A percentile compares a stretch with the other conserved stretches of the same genome.
These are phyloP conservation scores for Stramenopiles sp. DNA, from an alignment of 352 stramenopile species.

Conservation along the genomic window DNA sequence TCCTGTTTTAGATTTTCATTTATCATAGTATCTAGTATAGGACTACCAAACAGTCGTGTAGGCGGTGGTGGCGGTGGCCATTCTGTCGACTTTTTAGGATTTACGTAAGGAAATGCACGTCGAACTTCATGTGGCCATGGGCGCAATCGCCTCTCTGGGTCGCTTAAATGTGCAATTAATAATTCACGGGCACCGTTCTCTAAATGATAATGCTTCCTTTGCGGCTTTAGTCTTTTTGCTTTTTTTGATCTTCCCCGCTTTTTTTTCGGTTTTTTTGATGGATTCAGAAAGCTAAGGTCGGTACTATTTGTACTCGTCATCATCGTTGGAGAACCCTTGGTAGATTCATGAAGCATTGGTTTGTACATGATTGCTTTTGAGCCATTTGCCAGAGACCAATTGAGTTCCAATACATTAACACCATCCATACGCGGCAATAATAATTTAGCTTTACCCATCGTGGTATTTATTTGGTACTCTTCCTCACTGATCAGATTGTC, in stretches of 20 bases:
- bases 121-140: neutral
- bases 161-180: neutral
- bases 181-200: neutral
- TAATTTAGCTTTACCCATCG: neutral
- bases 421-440: neutral
- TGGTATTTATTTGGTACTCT: neutral
- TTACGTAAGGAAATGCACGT: neutral
- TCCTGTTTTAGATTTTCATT: neutral
- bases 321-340: no score
- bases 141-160: neutral
- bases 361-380: neutral
- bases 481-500: no score
- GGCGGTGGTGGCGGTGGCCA: neutral
- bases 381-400: neutral
- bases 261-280: neutral
- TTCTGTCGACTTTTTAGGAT: neutral
- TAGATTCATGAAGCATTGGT: neutral
- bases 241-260: neutral
- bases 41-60: neutral
- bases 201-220: neutral
- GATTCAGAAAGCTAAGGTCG: no score
- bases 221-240: neutral
- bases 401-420: neutral
- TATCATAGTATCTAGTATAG: neutral
- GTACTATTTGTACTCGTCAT: no score